phyloP scores from a whole-genome alignment of 495 filamentous ascomycete species.

The Penicillium egyptiacum region DNA sequence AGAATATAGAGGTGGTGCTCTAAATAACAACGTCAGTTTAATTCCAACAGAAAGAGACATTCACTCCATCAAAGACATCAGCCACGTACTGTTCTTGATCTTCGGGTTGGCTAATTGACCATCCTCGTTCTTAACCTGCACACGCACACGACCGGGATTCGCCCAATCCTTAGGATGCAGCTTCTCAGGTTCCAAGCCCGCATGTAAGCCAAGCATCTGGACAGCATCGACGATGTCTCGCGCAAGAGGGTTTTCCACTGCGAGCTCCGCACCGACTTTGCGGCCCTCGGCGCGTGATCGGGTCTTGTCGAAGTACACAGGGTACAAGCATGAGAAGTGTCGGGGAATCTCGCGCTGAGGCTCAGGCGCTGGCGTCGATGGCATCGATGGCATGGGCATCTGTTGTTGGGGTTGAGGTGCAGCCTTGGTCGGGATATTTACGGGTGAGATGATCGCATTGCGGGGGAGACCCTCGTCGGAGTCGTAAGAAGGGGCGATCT shows the following conservation, averaged over 20 bases:
- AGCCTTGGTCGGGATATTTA: conserved; percentile 28
- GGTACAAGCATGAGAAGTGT: conserved; percentile 86
- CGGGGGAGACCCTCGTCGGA: conserved; percentile 43
- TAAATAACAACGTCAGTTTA: conserved; percentile 21
- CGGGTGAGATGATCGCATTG: conserved; percentile 42
- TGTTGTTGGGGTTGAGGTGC: conserved; percentile 22
- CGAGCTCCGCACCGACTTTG: conserved; percentile 66
- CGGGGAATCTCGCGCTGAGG: conserved; percentile 60
- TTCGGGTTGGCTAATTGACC: conserved; percentile 47
- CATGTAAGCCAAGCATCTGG: conserved; percentile 66
- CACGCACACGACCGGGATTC: conserved; percentile 87
- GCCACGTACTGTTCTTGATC: conserved; percentile 73
- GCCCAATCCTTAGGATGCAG: conserved; percentile 95
- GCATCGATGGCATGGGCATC: conserved; percentile 38
- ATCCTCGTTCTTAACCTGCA: conserved; percentile 63
- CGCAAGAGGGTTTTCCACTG: conserved; percentile 83
- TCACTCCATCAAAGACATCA: not conserved
- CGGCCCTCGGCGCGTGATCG: conserved; percentile 76
- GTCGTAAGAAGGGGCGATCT: conserved; percentile 73
- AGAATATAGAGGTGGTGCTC: conserved; percentile 84
- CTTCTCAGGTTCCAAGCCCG: conserved; percentile 87
- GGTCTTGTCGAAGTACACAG: conserved; percentile 83
- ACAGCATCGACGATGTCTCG: conserved; percentile 86
- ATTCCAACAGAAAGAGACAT: not conserved
- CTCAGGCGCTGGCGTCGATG: conserved; percentile 30